Evolutionary conservation across 2,329 filamentous ascomycete genomes (phyloP).

Genomic region (Cladosporium sp.): DNA sequence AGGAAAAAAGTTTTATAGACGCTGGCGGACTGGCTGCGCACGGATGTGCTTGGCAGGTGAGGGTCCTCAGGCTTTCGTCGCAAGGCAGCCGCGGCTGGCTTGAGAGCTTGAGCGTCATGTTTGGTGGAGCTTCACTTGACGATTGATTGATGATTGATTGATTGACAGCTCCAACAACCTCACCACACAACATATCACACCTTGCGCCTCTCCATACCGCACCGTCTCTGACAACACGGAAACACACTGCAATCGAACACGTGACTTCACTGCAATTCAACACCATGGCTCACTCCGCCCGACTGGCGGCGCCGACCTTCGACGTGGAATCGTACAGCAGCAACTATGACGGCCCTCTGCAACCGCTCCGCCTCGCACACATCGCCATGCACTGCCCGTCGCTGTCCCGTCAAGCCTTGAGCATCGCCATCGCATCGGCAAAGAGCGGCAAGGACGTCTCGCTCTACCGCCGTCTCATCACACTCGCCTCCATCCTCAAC

Average conservation of each 20-base stretch:
- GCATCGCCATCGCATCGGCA: constrained; percentile 72
- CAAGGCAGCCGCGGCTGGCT: constrained; percentile 1
- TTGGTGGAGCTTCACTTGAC: constrained; percentile 14
- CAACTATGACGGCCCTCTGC: constrained; percentile 84
- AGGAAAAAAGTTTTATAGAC: not conserved
- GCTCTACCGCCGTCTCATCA: constrained; percentile 69
- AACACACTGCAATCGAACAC: not conserved
- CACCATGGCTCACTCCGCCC: constrained; percentile 15
- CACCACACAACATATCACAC: not conserved
- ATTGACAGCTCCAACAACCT: not conserved
- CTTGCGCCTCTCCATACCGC: not conserved
- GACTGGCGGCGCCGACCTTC: constrained; percentile 67
- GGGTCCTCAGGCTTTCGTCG: not conserved
- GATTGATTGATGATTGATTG: not conserved
- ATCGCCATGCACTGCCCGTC: constrained; percentile 78
- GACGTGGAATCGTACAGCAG: constrained; percentile 88
- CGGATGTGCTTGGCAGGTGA: not conserved
- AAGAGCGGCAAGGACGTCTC: constrained; percentile 73
- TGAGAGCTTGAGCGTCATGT: constrained; percentile 13
- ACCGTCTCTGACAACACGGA: not conserved
- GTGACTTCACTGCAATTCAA: too few relatives aligned
- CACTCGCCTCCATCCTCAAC: constrained; percentile 67
- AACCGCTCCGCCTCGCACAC: constrained; percentile 75
- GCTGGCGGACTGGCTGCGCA: not conserved
- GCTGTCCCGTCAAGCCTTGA: constrained; percentile 78